Evolutionary conservation across 208 protist genomes (phyloP).

Genomic region (Blastocrithidia nonstop): DNA sequence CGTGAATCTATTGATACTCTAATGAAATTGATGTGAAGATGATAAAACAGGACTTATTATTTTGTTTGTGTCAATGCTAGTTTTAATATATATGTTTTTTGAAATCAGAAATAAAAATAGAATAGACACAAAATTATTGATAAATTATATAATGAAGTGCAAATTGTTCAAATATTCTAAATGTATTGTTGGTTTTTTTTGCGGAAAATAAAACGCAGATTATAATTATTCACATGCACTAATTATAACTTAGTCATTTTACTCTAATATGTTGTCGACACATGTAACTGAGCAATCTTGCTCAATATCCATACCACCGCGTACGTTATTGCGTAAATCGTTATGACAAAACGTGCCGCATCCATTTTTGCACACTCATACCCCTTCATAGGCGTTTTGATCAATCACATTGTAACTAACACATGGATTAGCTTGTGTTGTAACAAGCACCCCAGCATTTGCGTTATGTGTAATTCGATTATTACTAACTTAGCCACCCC

Average conservation of each 20-base stretch:
- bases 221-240: no score
- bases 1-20: no score
- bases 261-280: conserved; percentile 32
- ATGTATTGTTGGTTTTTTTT: no score
- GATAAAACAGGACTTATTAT: no score
- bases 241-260: no score
- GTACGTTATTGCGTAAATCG: conserved; percentile 65
- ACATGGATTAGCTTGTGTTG: conserved; percentile 39
- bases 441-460: conserved; percentile 79
- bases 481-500: conserved; percentile 54
- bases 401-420: conserved; percentile 57
- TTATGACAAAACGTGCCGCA: conserved; percentile 63
- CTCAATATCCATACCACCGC: conserved; percentile 65
- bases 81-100: no score
- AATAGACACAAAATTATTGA: neutral
- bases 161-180: neutral
- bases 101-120: conserved; percentile 10
- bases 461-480: conserved; percentile 52
- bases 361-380: conserved; percentile 80
- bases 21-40: no score
- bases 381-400: conserved; percentile 71
- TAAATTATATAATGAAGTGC: neutral
- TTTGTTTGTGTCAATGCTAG: no score
- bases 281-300: conserved; percentile 27
- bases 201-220: no score